Percentiles rank a stretch among this genome's conserved stretches.
phyloP scores from a whole-genome alignment of 768 basidiomycete genomes.

The Lentinula guzmanii region DNA sequence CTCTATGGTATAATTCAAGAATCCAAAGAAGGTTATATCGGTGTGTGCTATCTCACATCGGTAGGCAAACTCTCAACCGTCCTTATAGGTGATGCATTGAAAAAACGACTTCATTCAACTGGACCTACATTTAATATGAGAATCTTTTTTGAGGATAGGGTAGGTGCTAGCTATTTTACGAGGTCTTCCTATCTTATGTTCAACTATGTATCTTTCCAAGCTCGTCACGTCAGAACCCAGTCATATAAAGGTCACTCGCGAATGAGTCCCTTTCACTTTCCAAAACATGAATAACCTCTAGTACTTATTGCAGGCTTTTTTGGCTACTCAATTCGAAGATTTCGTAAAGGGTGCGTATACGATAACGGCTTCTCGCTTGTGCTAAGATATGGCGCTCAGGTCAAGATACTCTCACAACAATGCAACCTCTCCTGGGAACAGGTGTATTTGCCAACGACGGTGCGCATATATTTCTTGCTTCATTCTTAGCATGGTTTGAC shows the following conservation, averaged over 20 bases:
- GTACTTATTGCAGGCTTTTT: slow-evolving; percentile 30
- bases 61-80: neutral
- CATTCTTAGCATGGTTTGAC: neutral
- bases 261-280: neutral
- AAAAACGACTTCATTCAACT: slow-evolving; percentile 15
- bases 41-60: slow-evolving; percentile 11
- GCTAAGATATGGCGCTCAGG: neutral
- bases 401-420: neutral
- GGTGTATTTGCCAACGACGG: slow-evolving; percentile 16
- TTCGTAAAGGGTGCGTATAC: slow-evolving; percentile 26
- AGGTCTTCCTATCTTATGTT: neutral
- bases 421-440: slow-evolving; percentile 6
- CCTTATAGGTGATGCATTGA: slow-evolving; percentile 21
- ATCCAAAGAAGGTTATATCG: slow-evolving; percentile 20
- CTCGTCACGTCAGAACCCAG: slow-evolving; percentile 44
- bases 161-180: slow-evolving; percentile 11
- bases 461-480: neutral
- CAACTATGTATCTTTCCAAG: slow-evolving; percentile 14
- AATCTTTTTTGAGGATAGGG: slow-evolving; percentile 32
- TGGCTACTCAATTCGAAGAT: slow-evolving; percentile 37
- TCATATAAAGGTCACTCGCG: slow-evolving; percentile 30
- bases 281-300: neutral
- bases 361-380: slow-evolving; percentile 12
- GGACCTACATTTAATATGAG: slow-evolving; percentile 26
- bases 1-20: neutral